Evolutionary conservation across 164 flowering plant genomes (phyloP), one percentile per base, ranked within the genome.

Genomic region (Dillenia suffruticosa): DNA sequence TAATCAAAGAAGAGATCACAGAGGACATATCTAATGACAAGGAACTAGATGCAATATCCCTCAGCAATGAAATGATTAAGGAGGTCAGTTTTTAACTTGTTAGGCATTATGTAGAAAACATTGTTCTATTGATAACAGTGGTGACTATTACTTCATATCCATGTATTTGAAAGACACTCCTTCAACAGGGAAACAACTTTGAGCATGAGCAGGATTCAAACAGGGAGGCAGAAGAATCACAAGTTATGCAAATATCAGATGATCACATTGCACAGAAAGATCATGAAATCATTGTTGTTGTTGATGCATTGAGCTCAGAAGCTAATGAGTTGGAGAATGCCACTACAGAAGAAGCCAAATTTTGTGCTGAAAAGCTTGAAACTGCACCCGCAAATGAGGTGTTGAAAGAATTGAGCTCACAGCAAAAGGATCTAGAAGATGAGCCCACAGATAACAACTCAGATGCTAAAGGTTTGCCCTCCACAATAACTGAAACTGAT

Each of bases 81-180:
- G 53, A 71, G 79, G 77, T 70, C 44, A 68, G 67, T 46, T 56
- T 26, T 17, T 53, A 32, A 58, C 44, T 17, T 17, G 48, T 16
- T 48, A 51, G 32, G 56, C 62, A 50, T 46, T 9, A 58, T 57
- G 14, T 15, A 12, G 46, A 11, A 46, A 26, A 2, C 26, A 7
- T n/a, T 44, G 17, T n/a, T 19, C 26, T 48, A 49, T 16, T 26
- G 32, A 26, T 26, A 26, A 26, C 5, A 26, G 32, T 26, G 5
- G 32, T 26, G 32, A 26, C 32, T 26, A 26, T 2, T 26, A 2
- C 5, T 2, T 26, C 32, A 26, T 26, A 26, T 26, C 32, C 32
- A 26, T 26, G 32, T 5, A 26, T 26, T 26, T 26, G 32, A 26
- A 26, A 26, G 32, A 26, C 32, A 26, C 32, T 26, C 32, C 32